Percentiles rank a stretch among this genome's conserved stretches.
Evolutionary conservation across 1,139 yeast genomes (phyloP).

Genomic region (Saccharomyces hybrid): DNA sequence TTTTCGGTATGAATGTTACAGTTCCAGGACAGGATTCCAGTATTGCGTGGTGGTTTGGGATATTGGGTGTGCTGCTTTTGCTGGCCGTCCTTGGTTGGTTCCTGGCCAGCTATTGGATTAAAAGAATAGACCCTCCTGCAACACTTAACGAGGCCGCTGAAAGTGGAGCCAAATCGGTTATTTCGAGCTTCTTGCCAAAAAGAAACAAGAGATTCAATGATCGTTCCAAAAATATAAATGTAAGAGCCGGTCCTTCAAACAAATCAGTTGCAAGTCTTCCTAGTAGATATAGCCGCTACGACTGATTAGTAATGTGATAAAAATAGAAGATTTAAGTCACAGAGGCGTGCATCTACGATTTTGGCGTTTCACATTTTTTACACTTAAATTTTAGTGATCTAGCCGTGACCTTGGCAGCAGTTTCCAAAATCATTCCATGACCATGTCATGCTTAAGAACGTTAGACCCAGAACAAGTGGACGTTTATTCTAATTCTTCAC

Average conservation of each 20-base stretch:
- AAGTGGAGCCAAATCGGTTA: conserved; percentile 32
- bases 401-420: neutral
- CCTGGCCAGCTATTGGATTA: conserved; percentile 37
- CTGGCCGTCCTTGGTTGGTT: conserved; percentile 33
- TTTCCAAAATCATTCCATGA: no score
- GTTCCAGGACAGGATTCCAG: conserved; percentile 61
- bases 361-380: neutral
- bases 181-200: conserved; percentile 27
- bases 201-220: conserved; percentile 10
- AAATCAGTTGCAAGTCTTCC: conserved; percentile 25
- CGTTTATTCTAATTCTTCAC: no score
- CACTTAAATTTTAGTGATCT: neutral
- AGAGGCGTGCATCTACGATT: neutral
- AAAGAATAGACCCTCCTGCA: conserved; percentile 30
- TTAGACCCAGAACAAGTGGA: neutral
- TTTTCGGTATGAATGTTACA: conserved; percentile 91
- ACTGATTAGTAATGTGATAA: conserved; percentile 5
- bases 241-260: conserved; percentile 19
- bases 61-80: conserved; percentile 46
- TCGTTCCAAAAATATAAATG: conserved; percentile 9
- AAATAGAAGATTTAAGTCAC: neutral
- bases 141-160: conserved; percentile 29
- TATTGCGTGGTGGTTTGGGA: conserved; percentile 61
- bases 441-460: neutral
- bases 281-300: conserved; percentile 25